These are phyloP conservation scores for Penicillium lividum DNA, from an alignment of 495 filamentous ascomycete genomes.

Conservation along the genomic window DNA sequence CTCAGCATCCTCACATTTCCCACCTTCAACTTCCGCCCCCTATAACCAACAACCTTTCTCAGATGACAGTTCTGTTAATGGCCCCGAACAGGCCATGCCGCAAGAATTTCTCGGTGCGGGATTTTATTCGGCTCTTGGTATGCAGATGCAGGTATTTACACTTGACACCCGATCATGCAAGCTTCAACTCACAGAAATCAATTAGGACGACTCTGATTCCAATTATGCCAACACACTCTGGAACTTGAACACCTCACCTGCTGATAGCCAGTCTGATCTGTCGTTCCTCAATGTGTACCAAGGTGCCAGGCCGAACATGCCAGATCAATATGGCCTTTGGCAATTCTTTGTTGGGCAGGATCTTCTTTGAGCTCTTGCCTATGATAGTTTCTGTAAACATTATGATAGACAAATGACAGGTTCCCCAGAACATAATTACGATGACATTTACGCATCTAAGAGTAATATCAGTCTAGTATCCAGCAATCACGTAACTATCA, in stretches of 20 bases:
- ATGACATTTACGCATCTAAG: background rate
- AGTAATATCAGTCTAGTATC: too few species aligned
- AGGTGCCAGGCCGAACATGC: background rate
- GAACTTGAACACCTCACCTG: background rate
- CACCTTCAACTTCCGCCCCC: background rate
- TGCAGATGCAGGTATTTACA: conserved; percentile 2
- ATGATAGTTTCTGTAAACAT: background rate
- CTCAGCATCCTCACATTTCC: background rate
- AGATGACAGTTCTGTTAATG: background rate
- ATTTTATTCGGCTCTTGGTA: background rate
- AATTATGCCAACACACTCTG: background rate
- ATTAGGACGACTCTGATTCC: background rate
- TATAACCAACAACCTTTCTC: background rate
- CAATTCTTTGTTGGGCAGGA: conserved; percentile 6
- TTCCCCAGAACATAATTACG: background rate
- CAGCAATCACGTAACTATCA: too few species aligned
- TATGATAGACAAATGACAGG: background rate
- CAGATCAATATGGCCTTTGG: conserved; percentile 4
- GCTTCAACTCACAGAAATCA: background rate
- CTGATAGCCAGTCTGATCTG: conserved; percentile 5
- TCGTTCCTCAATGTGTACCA: conserved; percentile 3
- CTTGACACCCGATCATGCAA: background rate
- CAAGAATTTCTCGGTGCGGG: background rate
- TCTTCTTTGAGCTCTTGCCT: background rate
- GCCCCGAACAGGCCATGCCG: background rate